Evolutionary conservation across 257 asterid species (phyloP).

Genomic region (Ocimum tenuiflorum): DNA sequence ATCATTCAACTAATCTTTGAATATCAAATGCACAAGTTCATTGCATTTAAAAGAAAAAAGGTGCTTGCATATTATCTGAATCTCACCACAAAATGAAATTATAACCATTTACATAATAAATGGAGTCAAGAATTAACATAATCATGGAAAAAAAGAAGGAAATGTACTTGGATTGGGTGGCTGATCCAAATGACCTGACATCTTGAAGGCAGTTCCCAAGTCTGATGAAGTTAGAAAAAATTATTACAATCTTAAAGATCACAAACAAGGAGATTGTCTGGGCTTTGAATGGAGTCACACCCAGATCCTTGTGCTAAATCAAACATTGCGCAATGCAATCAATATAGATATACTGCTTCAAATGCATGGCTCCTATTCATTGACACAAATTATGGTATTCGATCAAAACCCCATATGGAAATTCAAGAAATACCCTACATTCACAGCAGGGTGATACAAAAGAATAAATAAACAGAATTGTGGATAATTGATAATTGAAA

Average conservation of each 20-base stretch:
- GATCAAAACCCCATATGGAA: background rate
- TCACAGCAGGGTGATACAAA: background rate
- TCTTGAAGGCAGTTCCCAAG: conserved; percentile 29
- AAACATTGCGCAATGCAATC: background rate
- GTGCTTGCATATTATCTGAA: too few species aligned
- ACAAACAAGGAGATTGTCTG: background rate
- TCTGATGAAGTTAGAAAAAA: conserved; percentile 5
- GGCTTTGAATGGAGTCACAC: background rate
- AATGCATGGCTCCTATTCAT: background rate
- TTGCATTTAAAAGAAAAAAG: too few species aligned
- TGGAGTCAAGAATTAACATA: background rate
- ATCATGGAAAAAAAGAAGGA: background rate
- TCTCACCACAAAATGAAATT: too few species aligned
- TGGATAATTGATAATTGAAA: background rate
- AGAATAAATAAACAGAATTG: too few species aligned
- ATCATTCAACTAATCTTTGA: background rate
- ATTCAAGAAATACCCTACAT: background rate
- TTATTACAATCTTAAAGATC: too few species aligned
- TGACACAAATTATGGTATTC: background rate
- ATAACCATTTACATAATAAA: too few species aligned
- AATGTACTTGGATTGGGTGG: conserved; percentile 41
- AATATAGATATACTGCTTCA: background rate
- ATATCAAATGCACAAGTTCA: too few species aligned
- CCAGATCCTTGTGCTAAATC: background rate
- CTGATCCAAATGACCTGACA: conserved; percentile 55